phyloP scores from a whole-genome alignment of 208 protist species.

The Vickermania ingenoplastis region DNA sequence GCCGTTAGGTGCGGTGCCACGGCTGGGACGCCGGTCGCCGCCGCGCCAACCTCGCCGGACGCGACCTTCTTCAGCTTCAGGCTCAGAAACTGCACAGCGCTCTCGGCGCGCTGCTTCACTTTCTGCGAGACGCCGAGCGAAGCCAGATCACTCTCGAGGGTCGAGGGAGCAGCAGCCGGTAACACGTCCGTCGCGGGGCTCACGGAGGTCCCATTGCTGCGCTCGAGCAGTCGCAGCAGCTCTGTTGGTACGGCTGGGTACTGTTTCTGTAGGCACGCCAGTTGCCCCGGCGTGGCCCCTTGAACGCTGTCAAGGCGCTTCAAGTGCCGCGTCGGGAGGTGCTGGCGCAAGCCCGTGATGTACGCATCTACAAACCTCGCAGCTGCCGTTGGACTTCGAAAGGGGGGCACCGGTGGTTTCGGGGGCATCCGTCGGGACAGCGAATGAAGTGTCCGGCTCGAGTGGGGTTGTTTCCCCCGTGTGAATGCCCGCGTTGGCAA shows the following conservation, averaged over 20 bases:
- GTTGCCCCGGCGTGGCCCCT: constrained; percentile 23
- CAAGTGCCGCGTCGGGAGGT: constrained; percentile 34
- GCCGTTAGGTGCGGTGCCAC: neutral
- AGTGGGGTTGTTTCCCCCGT: too few species aligned
- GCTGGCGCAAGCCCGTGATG: constrained; percentile 52
- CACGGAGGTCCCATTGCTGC: constrained; percentile 34
- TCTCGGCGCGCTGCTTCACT: neutral
- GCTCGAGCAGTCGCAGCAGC: constrained; percentile 30
- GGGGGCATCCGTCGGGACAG: too few species aligned
- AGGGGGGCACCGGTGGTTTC: neutral
- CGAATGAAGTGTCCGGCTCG: too few species aligned
- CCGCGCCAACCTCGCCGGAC: neutral
- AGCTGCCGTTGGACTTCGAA: constrained; percentile 12
- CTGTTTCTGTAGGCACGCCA: constrained; percentile 16
- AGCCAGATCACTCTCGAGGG: neutral
- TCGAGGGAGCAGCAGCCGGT: neutral
- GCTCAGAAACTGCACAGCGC: neutral
- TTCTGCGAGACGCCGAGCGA: neutral
- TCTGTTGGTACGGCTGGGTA: constrained; percentile 33
- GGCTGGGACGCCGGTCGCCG: neutral
- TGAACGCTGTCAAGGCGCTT: constrained; percentile 43
- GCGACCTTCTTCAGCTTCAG: neutral
- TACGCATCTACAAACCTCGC: constrained; percentile 47
- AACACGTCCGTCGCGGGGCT: neutral
- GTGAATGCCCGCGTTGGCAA: too few species aligned